Base-by-base conservation (phyloP, 2,329 filamentous ascomycete genomes). In the Aulographum hederae region DNA sequence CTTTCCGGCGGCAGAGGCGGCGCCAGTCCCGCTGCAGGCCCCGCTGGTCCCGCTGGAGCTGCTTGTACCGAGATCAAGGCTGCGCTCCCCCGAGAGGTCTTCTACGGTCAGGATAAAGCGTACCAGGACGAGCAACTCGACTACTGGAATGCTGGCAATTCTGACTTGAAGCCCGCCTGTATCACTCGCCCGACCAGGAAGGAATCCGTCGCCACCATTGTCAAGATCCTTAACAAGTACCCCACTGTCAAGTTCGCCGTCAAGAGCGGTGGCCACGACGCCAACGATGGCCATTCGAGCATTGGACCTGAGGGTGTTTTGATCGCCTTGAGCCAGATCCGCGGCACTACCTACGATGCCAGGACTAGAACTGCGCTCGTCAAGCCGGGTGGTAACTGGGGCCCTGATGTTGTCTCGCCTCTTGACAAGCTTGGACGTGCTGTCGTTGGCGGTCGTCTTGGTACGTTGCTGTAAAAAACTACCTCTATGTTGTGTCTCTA, bases 241-340 rank as follows among this genome's bases (percentile, higher is more conserved):
- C 38, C 45, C 2, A 40, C 43, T 27, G 52, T 52, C 6, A 27
- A 38, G 12, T 56, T 56, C 38, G 46, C 53, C 10, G 47, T 52
- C 34, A 52, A 54, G 39, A 51, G 50, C 31, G 54, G 53, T n/a
- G 53, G 57, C 2, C 56, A 60, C 35, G 45, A 51, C 32, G 50
- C 53, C 1, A 56, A 56, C 33, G 36, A 38, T 5, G 43, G 48
- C 2, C 51, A 52, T 31, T 43, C 52, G 5, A 51, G 43, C 15
- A n/a, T n/a, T n/a, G 40, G 53, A 4, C 31, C 48, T 21, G 51
- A 51, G 32, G 53, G 53, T 26, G 48, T 57, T 2, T 41, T 57
- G 15, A 52, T 57, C 34, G 44, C 48, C 5, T 45, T 50, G 39
- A 44, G 44, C 29, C 44, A 53, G 15, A 37, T 56, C 31, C 39